Conservation (phyloP, 257 asterid genomes). For the Linderniella brevidens region DNA sequence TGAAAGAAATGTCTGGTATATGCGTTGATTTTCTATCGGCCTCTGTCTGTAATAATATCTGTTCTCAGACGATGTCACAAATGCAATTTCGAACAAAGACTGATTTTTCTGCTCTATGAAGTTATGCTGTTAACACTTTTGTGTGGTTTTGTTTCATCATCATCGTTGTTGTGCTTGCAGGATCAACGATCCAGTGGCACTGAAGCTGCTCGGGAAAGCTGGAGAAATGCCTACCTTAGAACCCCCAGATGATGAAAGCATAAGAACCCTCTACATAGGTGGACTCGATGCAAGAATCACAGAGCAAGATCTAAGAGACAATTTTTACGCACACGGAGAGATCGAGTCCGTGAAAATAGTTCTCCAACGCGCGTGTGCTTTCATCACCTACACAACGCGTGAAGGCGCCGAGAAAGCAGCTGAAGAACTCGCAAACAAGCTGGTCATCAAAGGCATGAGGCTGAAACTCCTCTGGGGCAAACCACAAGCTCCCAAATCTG, state of each 20-base stretch:
- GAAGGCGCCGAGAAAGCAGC: conserved; percentile 98
- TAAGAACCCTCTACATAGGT: conserved; percentile 86
- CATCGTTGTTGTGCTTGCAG: conserved; percentile 21
- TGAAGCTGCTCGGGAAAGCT: conserved; percentile 80
- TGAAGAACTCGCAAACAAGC: conserved; percentile 78
- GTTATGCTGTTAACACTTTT: too few species aligned
- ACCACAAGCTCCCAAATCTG: conserved; percentile 63
- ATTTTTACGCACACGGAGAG: conserved; percentile 89
- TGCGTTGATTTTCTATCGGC: too few species aligned
- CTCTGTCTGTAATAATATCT: too few species aligned
- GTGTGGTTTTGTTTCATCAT: conserved; percentile 2
- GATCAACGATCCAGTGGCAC: conserved; percentile 86
- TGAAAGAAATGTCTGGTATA: neutral
- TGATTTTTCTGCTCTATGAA: too few species aligned
- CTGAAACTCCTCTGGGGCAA: conserved; percentile 91
- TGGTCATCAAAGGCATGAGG: conserved; percentile 80
- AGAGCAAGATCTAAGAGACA: conserved; percentile 86
- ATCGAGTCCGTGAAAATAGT: conserved; percentile 88
- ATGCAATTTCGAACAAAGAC: too few species aligned
- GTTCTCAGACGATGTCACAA: too few species aligned
- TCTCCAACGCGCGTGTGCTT: conserved; percentile 85
- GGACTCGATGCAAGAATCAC: conserved; percentile 74
- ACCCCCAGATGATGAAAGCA: conserved; percentile 91
- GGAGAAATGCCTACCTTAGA: conserved; percentile 98
- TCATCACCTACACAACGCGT: conserved; percentile 79